phyloP scores from a whole-genome alignment of 2,329 filamentous ascomycete genomes.

The Dichotomopilus funicola region DNA sequence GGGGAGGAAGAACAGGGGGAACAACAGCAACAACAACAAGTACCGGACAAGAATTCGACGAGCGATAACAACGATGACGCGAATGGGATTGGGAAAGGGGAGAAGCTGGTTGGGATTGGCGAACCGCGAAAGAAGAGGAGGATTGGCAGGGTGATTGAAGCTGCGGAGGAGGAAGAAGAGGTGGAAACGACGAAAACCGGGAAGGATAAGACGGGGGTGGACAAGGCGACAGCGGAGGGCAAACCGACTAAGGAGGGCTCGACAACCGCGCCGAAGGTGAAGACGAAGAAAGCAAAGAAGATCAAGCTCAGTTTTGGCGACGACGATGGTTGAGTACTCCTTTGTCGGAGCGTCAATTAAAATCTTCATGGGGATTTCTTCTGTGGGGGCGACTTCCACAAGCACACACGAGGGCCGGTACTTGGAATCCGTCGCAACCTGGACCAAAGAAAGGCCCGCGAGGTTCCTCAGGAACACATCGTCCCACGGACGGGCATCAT shows the following conservation, averaged over 20 bases:
- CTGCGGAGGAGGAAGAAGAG: conserved; percentile 28
- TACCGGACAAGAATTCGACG: conserved; percentile 20
- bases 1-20: conserved; percentile 2
- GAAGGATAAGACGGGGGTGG: background rate
- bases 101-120: conserved; percentile 23
- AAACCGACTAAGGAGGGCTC: conserved; percentile 1
- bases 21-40: conserved; percentile 21
- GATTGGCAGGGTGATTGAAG: conserved; percentile 49
- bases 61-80: conserved; percentile 25
- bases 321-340: conserved; percentile 42
- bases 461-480: no score
- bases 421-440: no score
- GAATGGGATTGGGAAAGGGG: conserved; percentile 6
- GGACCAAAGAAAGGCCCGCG: no score
- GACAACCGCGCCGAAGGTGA: conserved; percentile 7
- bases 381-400: no score
- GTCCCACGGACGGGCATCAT: no score
- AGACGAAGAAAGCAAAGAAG: conserved; percentile 49
- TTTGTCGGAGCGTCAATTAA: background rate
- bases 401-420: no score
- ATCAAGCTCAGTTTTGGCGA: conserved; percentile 63
- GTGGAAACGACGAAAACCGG: conserved; percentile 17
- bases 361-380: background rate
- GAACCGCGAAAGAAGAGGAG: conserved; percentile 25
- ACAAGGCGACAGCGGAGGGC: background rate